phyloP scores from a whole-genome alignment of 495 filamentous ascomycete genomes.

The Xylaria longipes region DNA sequence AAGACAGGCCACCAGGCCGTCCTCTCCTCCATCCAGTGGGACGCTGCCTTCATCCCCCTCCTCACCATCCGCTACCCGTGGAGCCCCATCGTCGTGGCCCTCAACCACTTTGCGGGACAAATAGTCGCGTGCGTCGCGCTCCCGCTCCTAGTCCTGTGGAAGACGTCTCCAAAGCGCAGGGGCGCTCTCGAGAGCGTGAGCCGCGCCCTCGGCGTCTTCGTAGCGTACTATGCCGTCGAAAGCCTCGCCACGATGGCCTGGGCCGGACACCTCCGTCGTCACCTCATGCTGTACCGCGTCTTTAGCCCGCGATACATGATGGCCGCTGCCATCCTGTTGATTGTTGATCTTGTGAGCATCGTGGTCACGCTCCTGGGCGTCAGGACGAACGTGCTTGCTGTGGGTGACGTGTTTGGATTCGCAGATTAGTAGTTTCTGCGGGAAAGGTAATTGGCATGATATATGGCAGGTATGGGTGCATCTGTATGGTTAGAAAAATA shows the following conservation, averaged over 20 bases:
- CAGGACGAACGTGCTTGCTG: conserved; percentile 73
- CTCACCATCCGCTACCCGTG: conserved; percentile 85
- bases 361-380: conserved; percentile 72
- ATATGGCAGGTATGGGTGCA: not conserved
- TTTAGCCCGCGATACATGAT: conserved; percentile 92
- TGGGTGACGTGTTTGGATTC: conserved; percentile 91
- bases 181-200: conserved; percentile 72
- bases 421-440: conserved; percentile 40
- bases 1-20: conserved; percentile 96
- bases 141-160: conserved; percentile 87
- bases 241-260: conserved; percentile 84
- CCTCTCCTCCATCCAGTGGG: conserved; percentile 91
- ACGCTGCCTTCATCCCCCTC: conserved; percentile 91
- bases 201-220: conserved; percentile 71
- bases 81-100: conserved; percentile 77
- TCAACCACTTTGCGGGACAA: conserved; percentile 90
- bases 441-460: not conserved
- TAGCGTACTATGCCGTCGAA: conserved; percentile 81
- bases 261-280: conserved; percentile 83
- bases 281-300: conserved; percentile 97
- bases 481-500: not conserved
- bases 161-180: conserved; percentile 63
- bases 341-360: conserved; percentile 77
- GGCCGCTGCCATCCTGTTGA: conserved; percentile 71
- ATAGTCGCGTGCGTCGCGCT: conserved; percentile 80